phyloP scores from a whole-genome alignment of 176 grass and related monocot species.

The Eleusine coracana region DNA sequence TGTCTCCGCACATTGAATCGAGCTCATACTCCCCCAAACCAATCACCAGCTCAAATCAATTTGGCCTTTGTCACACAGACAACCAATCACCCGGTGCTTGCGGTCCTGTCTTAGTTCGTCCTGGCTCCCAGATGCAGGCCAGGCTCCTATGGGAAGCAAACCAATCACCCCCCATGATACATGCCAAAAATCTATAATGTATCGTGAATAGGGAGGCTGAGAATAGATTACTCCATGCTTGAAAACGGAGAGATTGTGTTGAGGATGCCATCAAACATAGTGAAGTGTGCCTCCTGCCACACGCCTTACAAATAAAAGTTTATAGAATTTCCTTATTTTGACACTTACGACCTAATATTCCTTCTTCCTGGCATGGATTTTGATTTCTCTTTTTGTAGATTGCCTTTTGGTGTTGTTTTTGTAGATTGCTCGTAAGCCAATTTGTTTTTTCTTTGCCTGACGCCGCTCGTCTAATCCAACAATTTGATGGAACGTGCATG shows the following conservation, averaged over 20 bases:
- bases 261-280: too few relatives aligned
- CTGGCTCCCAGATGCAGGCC: too few relatives aligned
- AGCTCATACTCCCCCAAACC: too few relatives aligned
- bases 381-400: neutral
- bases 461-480: neutral
- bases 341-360: neutral
- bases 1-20: too few relatives aligned
- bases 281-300: neutral
- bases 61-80: too few relatives aligned
- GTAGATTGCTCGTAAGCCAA: neutral
- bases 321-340: neutral
- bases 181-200: constrained; percentile 21
- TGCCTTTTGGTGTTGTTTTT: neutral
- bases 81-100: too few relatives aligned
- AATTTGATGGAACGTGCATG: constrained; percentile 21
- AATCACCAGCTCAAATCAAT: too few relatives aligned
- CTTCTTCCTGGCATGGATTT: neutral
- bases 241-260: neutral
- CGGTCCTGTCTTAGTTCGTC: too few relatives aligned
- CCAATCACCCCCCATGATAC: too few relatives aligned
- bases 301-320: neutral
- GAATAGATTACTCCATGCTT: constrained; percentile 1
- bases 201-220: neutral
- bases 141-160: too few relatives aligned
- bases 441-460: neutral